phyloP scores from a whole-genome alignment of 108 stramenopile species.

The Cyclotella baltica region DNA sequence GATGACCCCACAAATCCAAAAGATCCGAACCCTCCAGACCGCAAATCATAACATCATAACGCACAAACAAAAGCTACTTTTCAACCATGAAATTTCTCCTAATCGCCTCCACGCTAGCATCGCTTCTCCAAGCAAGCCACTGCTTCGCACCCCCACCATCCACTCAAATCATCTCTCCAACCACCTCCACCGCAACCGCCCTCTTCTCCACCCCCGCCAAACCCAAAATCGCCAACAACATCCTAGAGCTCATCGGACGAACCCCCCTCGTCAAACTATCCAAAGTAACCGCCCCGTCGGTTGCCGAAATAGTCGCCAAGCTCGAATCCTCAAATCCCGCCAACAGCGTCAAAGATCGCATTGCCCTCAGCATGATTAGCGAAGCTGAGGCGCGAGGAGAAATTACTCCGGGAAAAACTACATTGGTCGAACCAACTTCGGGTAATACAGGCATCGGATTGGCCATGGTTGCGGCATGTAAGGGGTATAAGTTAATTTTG shows the following conservation, averaged over 20 bases:
- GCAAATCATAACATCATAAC: background rate
- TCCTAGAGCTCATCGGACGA: slow-evolving; percentile 86
- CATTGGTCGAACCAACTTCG: slow-evolving; percentile 88
- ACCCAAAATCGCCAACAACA: slow-evolving; percentile 83
- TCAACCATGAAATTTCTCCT: slow-evolving; percentile 12
- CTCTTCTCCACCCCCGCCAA: slow-evolving; percentile 31
- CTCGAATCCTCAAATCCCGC: slow-evolving; percentile 89
- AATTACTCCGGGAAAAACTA: slow-evolving; percentile 78
- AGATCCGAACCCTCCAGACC: too few species aligned
- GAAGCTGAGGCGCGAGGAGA: slow-evolving; percentile 88
- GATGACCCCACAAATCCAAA: too few species aligned
- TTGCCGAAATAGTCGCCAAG: slow-evolving; percentile 86
- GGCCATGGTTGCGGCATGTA: slow-evolving; percentile 90
- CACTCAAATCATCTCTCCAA: background rate
- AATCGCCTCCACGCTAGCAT: background rate
- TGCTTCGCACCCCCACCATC: slow-evolving; percentile 20
- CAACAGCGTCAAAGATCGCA: slow-evolving; percentile 92
- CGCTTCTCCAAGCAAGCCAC: background rate
- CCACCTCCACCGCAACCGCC: slow-evolving; percentile 3
- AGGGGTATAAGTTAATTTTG: slow-evolving; percentile 87
- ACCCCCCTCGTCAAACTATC: slow-evolving; percentile 86
- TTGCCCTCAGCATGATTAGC: slow-evolving; percentile 81
- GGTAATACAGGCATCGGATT: slow-evolving; percentile 93
- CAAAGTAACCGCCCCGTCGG: slow-evolving; percentile 58
- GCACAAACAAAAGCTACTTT: background rate